These are phyloP conservation scores for Mucuna pruriens DNA, from an alignment of 306 rosid genomes.

Conservation along the genomic window DNA sequence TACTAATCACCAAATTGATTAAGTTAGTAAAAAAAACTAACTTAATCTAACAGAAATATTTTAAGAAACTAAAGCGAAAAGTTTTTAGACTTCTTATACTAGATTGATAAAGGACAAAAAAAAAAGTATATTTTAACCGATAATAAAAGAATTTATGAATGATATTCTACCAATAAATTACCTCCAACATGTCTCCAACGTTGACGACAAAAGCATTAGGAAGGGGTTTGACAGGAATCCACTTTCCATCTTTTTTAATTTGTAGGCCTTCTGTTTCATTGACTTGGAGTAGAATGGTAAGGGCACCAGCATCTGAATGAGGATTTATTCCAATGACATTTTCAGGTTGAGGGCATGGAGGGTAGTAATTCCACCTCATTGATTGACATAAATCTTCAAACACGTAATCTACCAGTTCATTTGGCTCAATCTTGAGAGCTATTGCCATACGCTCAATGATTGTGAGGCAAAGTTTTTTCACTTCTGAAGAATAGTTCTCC, in stretches of 20 bases:
- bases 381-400: constrained; percentile 1
- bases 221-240: constrained; percentile 22
- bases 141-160: background rate
- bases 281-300: constrained; percentile 33
- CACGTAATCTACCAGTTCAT: background rate
- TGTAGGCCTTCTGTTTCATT: constrained; percentile 29
- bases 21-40: no score
- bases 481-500: constrained; percentile 1
- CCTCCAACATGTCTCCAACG: constrained; percentile 20
- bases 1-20: no score
- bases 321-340: constrained; percentile 30
- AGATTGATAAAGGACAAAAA: no score
- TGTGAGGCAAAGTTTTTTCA: constrained; percentile 17
- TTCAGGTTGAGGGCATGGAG: constrained; percentile 41
- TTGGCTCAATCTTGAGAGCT: constrained; percentile 24
- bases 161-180: background rate
- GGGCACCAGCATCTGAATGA: constrained; percentile 29
- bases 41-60: no score
- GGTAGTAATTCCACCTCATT: constrained; percentile 33
- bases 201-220: constrained; percentile 29
- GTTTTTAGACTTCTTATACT: no score
- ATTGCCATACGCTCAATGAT: constrained; percentile 16
- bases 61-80: no score
- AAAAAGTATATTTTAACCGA: no score
- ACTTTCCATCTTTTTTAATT: constrained; percentile 34